These are phyloP conservation scores for Dissophora ornata DNA, from an alignment of 192 early-diverging fungal genomes.

Conservation along the genomic window DNA sequence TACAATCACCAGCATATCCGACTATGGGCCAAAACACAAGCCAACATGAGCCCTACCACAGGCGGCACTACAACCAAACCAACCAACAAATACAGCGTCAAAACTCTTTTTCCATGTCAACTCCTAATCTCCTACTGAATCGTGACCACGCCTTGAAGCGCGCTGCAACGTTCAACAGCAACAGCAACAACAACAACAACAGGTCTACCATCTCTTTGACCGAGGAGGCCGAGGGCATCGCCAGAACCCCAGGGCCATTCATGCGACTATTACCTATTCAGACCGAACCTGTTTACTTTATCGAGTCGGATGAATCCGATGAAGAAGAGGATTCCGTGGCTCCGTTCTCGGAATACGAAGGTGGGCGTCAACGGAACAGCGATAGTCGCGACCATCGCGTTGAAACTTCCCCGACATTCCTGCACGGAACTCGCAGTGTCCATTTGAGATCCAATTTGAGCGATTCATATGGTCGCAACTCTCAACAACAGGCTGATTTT, in stretches of 20 bases:
- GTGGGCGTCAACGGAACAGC: no score
- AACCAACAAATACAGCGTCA: conserved; percentile 42
- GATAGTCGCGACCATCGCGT: not conserved
- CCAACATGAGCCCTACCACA: conserved; percentile 31
- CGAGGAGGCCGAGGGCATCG: not conserved
- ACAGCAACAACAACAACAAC: not conserved
- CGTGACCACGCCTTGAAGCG: not conserved
- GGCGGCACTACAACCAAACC: conserved; percentile 39
- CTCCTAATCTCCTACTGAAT: conserved; percentile 16
- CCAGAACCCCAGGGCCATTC: conserved; percentile 6
- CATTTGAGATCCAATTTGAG: conserved; percentile 7
- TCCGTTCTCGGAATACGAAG: no score
- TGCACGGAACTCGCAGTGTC: conserved; percentile 4
- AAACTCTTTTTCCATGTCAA: conserved; percentile 41
- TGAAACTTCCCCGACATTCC: conserved; percentile 9
- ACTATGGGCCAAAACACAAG: conserved; percentile 47
- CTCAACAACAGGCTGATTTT: conserved; percentile 17
- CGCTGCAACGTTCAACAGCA: no score
- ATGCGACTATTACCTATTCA: conserved; percentile 38
- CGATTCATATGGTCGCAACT: conserved; percentile 1
- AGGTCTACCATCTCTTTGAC: not conserved
- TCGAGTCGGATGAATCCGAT: conserved; percentile 4
- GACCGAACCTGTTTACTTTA: conserved; percentile 24
- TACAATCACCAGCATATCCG: not conserved
- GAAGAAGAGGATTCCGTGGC: not conserved